Conservation (phyloP, 208 protist species). For the Acanthamoeba healyi region DNA sequence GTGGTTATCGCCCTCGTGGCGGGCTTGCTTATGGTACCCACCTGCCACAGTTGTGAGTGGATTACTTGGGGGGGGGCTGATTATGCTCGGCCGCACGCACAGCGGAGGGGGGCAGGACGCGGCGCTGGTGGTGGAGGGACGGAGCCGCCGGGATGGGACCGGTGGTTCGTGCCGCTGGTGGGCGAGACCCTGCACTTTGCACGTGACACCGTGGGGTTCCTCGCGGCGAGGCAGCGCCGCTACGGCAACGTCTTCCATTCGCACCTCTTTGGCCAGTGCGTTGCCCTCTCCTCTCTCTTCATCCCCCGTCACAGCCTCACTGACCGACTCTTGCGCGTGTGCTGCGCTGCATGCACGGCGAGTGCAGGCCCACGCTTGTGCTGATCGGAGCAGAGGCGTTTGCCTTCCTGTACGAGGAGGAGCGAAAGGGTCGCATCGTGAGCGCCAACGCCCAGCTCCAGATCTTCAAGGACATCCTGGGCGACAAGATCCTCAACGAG, state of each 20-base stretch:
- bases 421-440: slow-evolving; percentile 2
- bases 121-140: background rate
- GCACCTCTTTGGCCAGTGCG: slow-evolving; percentile 13
- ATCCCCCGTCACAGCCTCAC: no score
- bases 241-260: slow-evolving; percentile 50
- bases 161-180: slow-evolving; percentile 16
- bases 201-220: background rate
- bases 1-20: no score
- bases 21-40: no score
- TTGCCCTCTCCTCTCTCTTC: background rate
- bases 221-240: background rate
- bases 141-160: background rate
- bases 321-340: background rate
- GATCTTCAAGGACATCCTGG: slow-evolving; percentile 41
- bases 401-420: slow-evolving; percentile 27
- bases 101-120: background rate
- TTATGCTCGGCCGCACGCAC: background rate
- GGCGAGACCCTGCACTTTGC: slow-evolving; percentile 24
- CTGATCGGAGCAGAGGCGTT: slow-evolving; percentile 16
- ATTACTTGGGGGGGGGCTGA: no score
- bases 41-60: no score
- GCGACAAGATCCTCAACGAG: slow-evolving; percentile 47
- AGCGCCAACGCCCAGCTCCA: slow-evolving; percentile 11
- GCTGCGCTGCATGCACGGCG: background rate
- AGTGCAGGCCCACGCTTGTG: slow-evolving; percentile 1